Conservation (phyloP, 2,329 filamentous ascomycete genomes). For the Hypoxylon rubiginosum region DNA sequence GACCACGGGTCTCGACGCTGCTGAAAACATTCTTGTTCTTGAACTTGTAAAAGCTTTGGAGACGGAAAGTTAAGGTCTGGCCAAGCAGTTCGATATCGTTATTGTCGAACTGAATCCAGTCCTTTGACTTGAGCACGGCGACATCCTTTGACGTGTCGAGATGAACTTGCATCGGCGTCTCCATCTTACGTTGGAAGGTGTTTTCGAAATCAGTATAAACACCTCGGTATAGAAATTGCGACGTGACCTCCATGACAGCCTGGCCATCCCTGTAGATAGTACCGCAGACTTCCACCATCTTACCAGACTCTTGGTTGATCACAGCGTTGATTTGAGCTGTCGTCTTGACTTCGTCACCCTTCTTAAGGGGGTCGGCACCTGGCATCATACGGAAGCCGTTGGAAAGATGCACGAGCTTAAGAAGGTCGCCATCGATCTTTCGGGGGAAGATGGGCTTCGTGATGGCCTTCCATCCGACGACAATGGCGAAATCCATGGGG, state of each 20-base stretch:
- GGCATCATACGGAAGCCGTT: conserved; percentile 99
- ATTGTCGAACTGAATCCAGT: conserved; percentile 91
- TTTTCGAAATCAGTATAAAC: conserved; percentile 95
- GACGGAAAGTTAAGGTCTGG: conserved; percentile 95
- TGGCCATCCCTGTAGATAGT: conserved; percentile 88
- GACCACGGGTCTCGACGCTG: conserved; percentile 89
- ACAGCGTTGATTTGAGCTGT: conserved; percentile 97
- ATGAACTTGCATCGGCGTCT: conserved; percentile 94
- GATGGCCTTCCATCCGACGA: conserved; percentile 99
- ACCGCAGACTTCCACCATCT: conserved; percentile 99
- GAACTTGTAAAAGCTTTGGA: conserved; percentile 91
- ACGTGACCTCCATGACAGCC: conserved; percentile 97
- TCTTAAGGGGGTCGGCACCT: conserved; percentile 93
- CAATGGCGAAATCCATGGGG: conserved; percentile 98
- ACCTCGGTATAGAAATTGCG: conserved; percentile 97
- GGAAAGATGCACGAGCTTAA: conserved; percentile 96
- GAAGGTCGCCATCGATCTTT: conserved; percentile 92
- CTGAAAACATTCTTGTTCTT: conserved; percentile 96
- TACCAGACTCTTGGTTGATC: conserved; percentile 97
- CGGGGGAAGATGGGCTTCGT: conserved; percentile 99
- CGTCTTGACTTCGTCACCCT: conserved; percentile 91
- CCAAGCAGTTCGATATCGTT: conserved; percentile 88
- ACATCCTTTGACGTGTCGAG: conserved; percentile 90
- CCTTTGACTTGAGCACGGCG: conserved; percentile 93
- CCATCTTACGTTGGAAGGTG: conserved; percentile 97